Evolutionary conservation across 208 protist genomes (phyloP), one percentile per base, ranked within the genome.

Genomic region (Naegleria lovaniensis): DNA sequence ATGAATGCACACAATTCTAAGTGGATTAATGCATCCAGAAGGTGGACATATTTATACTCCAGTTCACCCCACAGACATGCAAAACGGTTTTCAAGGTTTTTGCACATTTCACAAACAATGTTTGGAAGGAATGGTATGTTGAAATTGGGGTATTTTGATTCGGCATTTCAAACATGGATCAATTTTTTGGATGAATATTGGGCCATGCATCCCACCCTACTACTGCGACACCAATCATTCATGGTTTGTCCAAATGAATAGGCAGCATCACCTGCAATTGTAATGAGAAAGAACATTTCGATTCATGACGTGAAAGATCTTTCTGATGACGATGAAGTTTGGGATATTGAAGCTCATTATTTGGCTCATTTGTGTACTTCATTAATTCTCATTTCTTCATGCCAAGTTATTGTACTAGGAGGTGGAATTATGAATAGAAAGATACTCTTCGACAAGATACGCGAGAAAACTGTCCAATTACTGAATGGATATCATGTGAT

Each of bases 1-100:
- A n/a, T n/a, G 7, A 48, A 48, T 48, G 1, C 43, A 48, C 43
- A 9, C 43, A 1, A 48, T 48, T 48, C 43, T 9, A 48, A 85
- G 89, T 88, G 90, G 90, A 16, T 79, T 91, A 29, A 55, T 91
- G 29, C 90, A 91, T 91, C 90, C 90, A 88, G 90, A 92, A 36
- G 90, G 51, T 33, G 90, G 90, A 29, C 90, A 92, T 16, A 84
- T 92, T 33, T 83, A 40, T 79, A 15, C 6, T n/a, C 51, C 43
- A 43, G 40, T 90, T 25, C 15, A 55, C 11, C 29, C 29, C 40
- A 38, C 0, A 4, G 83, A 92, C 43, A 39, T 88, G 33, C 29
- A 40, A 22, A 67, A 22, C 29, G 36, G 41, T 39, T 87, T 90
- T 83, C 5, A 90, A 33, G 79, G 83, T 36, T 41, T 33, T 88